phyloP scores from a whole-genome alignment of 2,329 filamentous ascomycete genomes.

The Colletotrichum brevisporum region DNA sequence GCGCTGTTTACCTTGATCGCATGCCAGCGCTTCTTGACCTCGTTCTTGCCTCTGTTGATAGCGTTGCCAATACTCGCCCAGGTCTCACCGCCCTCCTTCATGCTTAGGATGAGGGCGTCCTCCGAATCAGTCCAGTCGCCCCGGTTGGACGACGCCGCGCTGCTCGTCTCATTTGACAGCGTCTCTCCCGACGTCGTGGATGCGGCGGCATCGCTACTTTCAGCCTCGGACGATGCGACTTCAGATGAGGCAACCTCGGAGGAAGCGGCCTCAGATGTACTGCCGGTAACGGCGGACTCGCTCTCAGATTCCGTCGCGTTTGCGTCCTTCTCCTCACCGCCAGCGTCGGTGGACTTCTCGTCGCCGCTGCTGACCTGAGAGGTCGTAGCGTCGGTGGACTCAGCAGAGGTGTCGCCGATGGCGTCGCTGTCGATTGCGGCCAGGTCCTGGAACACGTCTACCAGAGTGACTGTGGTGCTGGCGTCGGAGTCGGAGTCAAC shows the following conservation, averaged over 20 bases:
- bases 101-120: conserved; percentile 50
- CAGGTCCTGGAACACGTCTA: conserved; percentile 18
- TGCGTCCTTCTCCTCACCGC: conserved; percentile 7
- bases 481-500: conserved; percentile 21
- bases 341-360: not conserved
- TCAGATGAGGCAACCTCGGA: not conserved
- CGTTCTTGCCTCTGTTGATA: conserved; percentile 47
- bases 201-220: not conserved
- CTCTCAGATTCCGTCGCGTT: not conserved
- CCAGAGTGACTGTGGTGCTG: conserved; percentile 26
- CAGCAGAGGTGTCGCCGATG: conserved; percentile 15
- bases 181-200: conserved; percentile 24
- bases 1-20: conserved; percentile 46
- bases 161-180: conserved; percentile 11
- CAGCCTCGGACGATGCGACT: conserved; percentile 11
- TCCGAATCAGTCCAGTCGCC: conserved; percentile 52
- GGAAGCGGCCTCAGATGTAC: not conserved
- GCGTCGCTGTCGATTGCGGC: not conserved
- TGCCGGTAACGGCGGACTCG: not conserved
- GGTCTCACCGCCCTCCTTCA: conserved; percentile 49
- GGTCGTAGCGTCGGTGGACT: conserved; percentile 22
- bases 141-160: not conserved
- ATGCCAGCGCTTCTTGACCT: conserved; percentile 51
- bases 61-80: conserved; percentile 50
- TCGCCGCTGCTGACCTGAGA: conserved; percentile 20